Evolutionary conservation across 2,329 filamentous ascomycete genomes (phyloP), one percentile per base, ranked within the genome.

Genomic region (Scortechinia acanthostroma): DNA sequence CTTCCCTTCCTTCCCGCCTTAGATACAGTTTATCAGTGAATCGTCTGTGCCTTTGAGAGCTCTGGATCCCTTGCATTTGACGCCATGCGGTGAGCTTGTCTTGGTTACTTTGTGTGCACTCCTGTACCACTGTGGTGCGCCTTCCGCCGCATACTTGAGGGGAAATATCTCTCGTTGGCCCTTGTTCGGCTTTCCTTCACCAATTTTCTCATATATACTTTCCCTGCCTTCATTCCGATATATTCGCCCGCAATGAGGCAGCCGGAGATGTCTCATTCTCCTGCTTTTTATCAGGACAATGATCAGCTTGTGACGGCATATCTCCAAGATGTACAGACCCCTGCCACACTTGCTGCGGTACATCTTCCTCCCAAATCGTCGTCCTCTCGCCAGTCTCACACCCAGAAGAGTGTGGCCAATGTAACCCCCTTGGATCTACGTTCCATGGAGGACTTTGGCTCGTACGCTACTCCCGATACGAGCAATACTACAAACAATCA

Each of bases 21-120:
- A n/a, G n/a, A n/a, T n/a, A n/a, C n/a, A n/a, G n/a, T n/a, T n/a
- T n/a, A n/a, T n/a, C n/a, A n/a, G n/a, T n/a, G n/a, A n/a, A 30
- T 30, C n/a, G 10, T 30, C 10, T 10, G n/a, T 30, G 25, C 25
- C 25, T 30, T 30, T n/a, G 25, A 30, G 25, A 30, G n/a, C 25
- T 10, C n/a, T 10, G n/a, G 10, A n/a, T 30, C 25, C 25, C 25
- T 30, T 30, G 25, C 25, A n/a, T n/a, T 30, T 30, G 17, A 40
- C 6, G 17, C 35, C 35, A 40, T 40, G 35, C 35, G 17, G 35
- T 40, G 35, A 40, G 35, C 35, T 17, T 40, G 17, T 40, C 35
- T 17, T 40, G 17, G 17, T 10, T 40, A 17, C 35, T 19, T 19
- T 6, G 10, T 40, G 10, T 40, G 35, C 35, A 17, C 35, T 30